These are phyloP conservation scores for Smallanthus sonchifolius DNA, from an alignment of 129 eudicot species.

Conservation along the genomic window DNA sequence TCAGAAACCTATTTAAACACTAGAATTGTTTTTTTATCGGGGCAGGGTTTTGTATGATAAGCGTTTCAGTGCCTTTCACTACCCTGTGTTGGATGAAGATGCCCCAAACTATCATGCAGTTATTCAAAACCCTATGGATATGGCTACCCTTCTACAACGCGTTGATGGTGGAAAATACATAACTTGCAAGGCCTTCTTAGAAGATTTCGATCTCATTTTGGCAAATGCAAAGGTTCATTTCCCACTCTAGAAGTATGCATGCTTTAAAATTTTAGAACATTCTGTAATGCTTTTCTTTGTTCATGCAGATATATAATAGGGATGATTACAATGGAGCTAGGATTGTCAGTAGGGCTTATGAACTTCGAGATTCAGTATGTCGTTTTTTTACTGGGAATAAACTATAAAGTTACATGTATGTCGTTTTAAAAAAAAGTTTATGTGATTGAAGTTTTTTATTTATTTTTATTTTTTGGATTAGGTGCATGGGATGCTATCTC, in stretches of 20 bases:
- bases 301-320: conserved; percentile 75
- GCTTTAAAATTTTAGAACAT: not conserved
- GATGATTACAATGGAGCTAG: conserved; percentile 97
- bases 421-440: not conserved
- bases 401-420: conserved; percentile 5
- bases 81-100: conserved; percentile 92
- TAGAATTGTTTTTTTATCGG: not conserved
- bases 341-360: conserved; percentile 94
- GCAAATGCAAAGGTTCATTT: conserved; percentile 76
- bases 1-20: conserved; percentile 5
- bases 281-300: conserved; percentile 13
- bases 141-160: conserved; percentile 83
- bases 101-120: conserved; percentile 95
- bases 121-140: conserved; percentile 96
- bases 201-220: conserved; percentile 89
- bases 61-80: conserved; percentile 90
- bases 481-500: conserved; percentile 99
- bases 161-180: conserved; percentile 91
- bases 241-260: not conserved
- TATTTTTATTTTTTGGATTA: conserved; percentile 23
- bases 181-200: conserved; percentile 68
- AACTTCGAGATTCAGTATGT: conserved; percentile 96
- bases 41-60: conserved; percentile 92
- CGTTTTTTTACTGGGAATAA: not conserved
- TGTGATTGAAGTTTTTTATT: not conserved